These are phyloP conservation scores for Fonsecaea multimorphosa DNA, from an alignment of 2,329 filamentous ascomycete genomes.

Conservation along the genomic window DNA sequence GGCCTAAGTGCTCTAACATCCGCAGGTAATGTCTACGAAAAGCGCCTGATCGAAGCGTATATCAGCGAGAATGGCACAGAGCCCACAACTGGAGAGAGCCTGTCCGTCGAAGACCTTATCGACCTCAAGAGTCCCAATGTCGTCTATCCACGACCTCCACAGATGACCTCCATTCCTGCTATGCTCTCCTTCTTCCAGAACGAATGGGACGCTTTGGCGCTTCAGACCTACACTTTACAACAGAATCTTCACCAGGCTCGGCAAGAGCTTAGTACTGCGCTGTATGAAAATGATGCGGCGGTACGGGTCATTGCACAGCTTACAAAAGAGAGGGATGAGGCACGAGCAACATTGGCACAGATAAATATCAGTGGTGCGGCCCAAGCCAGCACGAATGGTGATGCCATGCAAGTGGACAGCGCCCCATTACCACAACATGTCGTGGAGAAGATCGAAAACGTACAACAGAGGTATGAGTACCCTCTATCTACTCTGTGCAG, in stretches of 20 bases:
- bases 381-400: conserved; percentile 63
- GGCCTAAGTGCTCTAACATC: conserved; percentile 41
- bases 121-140: conserved; percentile 82
- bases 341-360: conserved; percentile 83
- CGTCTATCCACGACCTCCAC: conserved; percentile 87
- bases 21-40: conserved; percentile 87
- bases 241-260: conserved; percentile 88
- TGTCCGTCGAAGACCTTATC: conserved; percentile 83
- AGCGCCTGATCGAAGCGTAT: conserved; percentile 91
- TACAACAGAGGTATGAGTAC: conserved; percentile 73
- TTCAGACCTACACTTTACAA: conserved; percentile 89
- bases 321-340: conserved; percentile 90
- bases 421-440: conserved; percentile 76
- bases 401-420: conserved; percentile 91
- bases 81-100: conserved; percentile 84
- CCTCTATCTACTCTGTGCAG: conserved; percentile 4
- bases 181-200: conserved; percentile 95
- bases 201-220: conserved; percentile 92
- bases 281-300: conserved; percentile 98
- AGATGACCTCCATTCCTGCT: conserved; percentile 93
- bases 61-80: conserved; percentile 93
- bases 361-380: conserved; percentile 69
- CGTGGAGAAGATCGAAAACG: conserved; percentile 75
- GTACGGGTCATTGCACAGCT: conserved; percentile 90
- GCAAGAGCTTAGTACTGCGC: conserved; percentile 88